phyloP scores from a whole-genome alignment of 768 basidiomycete genomes.

The Tylopilus rubrobrunneus region DNA sequence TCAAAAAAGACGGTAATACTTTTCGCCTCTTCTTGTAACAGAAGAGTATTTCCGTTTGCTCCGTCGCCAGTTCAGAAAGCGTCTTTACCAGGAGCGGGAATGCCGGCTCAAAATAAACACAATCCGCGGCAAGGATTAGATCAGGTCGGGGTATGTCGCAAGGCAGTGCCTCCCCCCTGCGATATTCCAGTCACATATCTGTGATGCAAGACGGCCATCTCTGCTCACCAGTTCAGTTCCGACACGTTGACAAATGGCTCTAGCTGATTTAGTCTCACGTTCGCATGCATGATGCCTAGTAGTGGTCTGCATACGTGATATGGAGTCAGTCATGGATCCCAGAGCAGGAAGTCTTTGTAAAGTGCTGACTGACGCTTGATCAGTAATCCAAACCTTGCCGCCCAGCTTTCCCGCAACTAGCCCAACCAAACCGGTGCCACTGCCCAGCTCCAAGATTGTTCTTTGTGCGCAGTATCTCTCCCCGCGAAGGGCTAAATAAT shows the following conservation, averaged over 20 bases:
- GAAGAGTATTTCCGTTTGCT: conserved; percentile 70
- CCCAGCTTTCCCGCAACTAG: conserved; percentile 72
- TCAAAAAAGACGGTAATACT: conserved; percentile 38
- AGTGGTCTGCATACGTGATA: conserved; percentile 51
- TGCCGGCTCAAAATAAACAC: conserved; percentile 92
- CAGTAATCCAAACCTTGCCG: conserved; percentile 74
- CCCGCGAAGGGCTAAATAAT: conserved; percentile 63
- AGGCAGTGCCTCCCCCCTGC: conserved; percentile 66
- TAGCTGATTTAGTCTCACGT: conserved; percentile 65
- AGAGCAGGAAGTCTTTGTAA: background rate
- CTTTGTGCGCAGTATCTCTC: conserved; percentile 46
- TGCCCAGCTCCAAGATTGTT: conserved; percentile 78
- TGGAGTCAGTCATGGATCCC: conserved; percentile 9
- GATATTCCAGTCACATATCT: conserved; percentile 5
- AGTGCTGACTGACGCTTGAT: conserved; percentile 72
- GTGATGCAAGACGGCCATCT: conserved; percentile 5
- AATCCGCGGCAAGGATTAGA: conserved; percentile 86
- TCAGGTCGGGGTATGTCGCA: conserved; percentile 47
- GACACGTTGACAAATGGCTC: conserved; percentile 48
- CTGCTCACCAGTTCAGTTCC: conserved; percentile 78
- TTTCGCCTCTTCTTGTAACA: conserved; percentile 94
- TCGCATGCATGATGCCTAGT: conserved; percentile 72
- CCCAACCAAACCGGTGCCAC: conserved; percentile 92
- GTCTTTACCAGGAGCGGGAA: conserved; percentile 86
- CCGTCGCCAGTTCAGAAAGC: conserved; percentile 56